Evolutionary conservation across 192 early-diverging fungal genomes (phyloP).

Genomic region (Umbelopsis vinacea): DNA sequence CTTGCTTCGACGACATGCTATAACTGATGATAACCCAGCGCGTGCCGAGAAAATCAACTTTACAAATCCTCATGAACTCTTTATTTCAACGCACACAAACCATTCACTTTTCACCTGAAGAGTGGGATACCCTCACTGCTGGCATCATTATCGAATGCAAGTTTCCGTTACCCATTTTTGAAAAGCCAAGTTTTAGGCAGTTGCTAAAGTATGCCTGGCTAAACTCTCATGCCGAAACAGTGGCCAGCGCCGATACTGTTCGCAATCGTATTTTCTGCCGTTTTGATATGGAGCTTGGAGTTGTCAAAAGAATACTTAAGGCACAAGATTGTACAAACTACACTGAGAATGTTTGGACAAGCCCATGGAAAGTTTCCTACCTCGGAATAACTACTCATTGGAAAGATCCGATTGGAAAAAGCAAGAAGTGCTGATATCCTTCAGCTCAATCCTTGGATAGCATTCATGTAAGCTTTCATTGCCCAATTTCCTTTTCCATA

Average conservation of each 20-base stretch:
- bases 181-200: neutral
- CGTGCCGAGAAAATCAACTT: neutral
- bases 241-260: too few relatives aligned
- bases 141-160: neutral
- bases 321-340: neutral
- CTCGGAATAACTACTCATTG: conserved; percentile 8
- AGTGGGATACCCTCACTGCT: neutral
- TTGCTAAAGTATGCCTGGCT: neutral
- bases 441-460: neutral
- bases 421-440: neutral
- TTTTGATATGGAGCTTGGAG: neutral
- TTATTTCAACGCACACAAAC: neutral
- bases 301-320: neutral
- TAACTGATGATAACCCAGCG: neutral
- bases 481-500: neutral
- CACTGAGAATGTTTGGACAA: neutral
- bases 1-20: neutral
- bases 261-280: neutral
- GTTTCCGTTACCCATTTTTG: neutral
- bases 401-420: neutral
- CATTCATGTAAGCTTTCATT: neutral
- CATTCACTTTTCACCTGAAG: neutral
- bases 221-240: too few relatives aligned
- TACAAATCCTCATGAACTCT: neutral
- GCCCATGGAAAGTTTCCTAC: conserved; percentile 2